phyloP scores from a whole-genome alignment of 2,329 filamentous ascomycete species.

The Beauveria medogensis region DNA sequence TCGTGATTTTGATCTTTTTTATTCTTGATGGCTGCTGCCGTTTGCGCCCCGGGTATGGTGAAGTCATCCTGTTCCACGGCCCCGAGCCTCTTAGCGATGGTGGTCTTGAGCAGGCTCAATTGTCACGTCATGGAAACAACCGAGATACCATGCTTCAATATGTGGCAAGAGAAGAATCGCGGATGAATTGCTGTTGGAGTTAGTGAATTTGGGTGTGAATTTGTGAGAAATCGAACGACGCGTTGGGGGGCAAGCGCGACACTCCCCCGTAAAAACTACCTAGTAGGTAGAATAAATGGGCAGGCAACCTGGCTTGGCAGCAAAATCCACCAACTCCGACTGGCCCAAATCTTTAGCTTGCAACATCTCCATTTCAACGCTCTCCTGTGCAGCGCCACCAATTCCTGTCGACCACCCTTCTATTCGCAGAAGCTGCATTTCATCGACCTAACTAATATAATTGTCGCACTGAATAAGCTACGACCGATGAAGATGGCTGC shows the following conservation, averaged over 20 bases:
- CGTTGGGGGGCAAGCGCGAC: neutral
- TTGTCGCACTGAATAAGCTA: too few species aligned
- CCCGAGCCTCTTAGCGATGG: too few species aligned
- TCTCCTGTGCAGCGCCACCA: neutral
- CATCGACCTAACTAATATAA: neutral
- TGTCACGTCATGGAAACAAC: neutral
- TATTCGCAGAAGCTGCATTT: neutral
- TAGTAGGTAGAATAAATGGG: neutral
- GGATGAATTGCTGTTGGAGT: neutral
- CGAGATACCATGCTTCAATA: neutral
- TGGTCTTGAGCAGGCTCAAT: neutral
- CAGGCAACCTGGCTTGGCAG: neutral
- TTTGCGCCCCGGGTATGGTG: neutral
- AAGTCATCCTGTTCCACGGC: neutral
- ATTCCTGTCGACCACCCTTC: neutral
- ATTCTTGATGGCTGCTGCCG: neutral
- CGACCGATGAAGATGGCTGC: constrained; percentile 2
- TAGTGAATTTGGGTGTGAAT: too few species aligned
- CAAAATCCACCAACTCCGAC: neutral
- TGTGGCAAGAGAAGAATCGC: neutral
- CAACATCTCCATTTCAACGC: neutral
- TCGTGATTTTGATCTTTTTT: neutral
- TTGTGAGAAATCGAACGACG: neutral
- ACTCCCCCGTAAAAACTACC: neutral
- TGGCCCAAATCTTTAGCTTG: neutral